A percentile compares a stretch with the other conserved stretches of the same genome.
Evolutionary conservation across 140 eudicot species (phyloP).

Genomic region (Flaveria floridana): DNA sequence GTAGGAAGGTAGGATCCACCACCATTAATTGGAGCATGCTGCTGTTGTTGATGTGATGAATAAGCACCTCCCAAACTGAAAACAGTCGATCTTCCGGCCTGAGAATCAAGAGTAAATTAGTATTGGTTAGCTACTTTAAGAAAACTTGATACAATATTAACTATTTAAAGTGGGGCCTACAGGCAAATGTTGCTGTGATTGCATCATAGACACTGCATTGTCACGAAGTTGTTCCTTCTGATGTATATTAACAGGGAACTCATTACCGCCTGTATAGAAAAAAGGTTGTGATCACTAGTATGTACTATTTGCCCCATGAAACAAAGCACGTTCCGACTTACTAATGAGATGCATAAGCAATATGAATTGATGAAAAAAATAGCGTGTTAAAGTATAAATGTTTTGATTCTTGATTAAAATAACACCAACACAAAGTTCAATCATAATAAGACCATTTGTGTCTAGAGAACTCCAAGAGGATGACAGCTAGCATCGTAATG

Average conservation of each 20-base stretch:
- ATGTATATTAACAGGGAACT: conserved; percentile 65
- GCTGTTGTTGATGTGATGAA: conserved; percentile 81
- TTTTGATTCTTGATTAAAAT: background rate
- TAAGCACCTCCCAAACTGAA: conserved; percentile 65
- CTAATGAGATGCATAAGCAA: conserved; percentile 4
- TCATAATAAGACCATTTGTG: background rate
- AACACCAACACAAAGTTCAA: background rate
- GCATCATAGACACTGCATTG: conserved; percentile 64
- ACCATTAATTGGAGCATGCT: conserved; percentile 60
- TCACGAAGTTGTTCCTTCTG: conserved; percentile 90
- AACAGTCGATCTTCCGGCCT: conserved; percentile 82
- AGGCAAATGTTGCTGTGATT: conserved; percentile 70
- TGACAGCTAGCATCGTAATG: conserved; percentile 20
- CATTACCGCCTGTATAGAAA: conserved; percentile 57
- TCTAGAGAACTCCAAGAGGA: conserved; percentile 12
- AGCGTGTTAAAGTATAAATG: background rate
- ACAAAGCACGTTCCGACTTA: conserved; percentile 9
- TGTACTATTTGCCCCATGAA: conserved; percentile 8
- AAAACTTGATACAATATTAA: conserved; percentile 15
- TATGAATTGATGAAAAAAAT: conserved; percentile 6
- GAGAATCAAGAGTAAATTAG: conserved; percentile 24
- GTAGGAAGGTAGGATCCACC: conserved; percentile 59
- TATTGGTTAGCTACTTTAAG: conserved; percentile 8
- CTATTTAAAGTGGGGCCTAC: conserved; percentile 42
- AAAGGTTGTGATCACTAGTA: conserved; percentile 7